Evolutionary conservation across 2,329 filamentous ascomycete genomes (phyloP).

Genomic region (Colletotrichum sp.): DNA sequence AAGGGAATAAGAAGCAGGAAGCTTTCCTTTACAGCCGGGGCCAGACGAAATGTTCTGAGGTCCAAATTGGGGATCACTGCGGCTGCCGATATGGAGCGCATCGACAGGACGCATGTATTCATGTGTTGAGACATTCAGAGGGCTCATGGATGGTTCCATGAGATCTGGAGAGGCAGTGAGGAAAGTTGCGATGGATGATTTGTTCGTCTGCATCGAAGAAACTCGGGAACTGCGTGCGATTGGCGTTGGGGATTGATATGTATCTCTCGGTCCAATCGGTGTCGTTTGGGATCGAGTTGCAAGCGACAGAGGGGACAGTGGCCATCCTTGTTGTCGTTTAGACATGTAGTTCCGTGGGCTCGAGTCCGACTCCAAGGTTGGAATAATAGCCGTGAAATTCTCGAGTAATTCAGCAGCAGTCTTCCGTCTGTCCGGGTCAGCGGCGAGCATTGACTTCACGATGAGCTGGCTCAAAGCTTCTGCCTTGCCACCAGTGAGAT

Average conservation of each 20-base stretch:
- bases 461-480: not conserved
- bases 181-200: rapidly evolving
- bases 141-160: no score
- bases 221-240: rapidly evolving
- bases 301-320: no score
- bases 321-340: no score
- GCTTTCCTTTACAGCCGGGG: no score
- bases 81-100: no score
- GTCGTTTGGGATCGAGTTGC: no score
- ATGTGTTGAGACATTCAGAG: no score
- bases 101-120: no score
- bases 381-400: rapidly evolving
- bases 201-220: no score
- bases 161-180: rapidly evolving
- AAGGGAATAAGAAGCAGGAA: no score
- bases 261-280: not conserved
- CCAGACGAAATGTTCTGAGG: no score
- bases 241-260: not conserved
- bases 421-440: rapidly evolving
- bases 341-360: not conserved
- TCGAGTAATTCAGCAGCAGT: rapidly evolving
- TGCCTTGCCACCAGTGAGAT: not conserved
- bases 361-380: not conserved
- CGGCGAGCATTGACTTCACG: not conserved
- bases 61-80: no score